These are phyloP conservation scores for Termitomyces sp. DNA, from an alignment of 768 basidiomycete genomes.

Conservation along the genomic window DNA sequence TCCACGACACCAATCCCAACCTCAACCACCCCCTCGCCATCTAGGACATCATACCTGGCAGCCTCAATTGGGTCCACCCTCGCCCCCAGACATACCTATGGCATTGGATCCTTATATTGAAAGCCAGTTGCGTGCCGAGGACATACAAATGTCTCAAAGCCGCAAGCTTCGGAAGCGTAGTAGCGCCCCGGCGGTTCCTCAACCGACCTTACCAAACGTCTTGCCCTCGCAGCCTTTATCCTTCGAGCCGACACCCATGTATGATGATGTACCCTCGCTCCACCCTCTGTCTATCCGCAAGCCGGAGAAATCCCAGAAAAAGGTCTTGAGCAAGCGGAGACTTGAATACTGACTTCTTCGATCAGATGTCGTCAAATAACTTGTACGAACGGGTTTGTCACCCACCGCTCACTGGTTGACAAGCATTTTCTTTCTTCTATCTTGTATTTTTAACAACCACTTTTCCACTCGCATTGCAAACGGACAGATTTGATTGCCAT, in stretches of 20 bases:
- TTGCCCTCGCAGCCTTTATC: constrained; percentile 5
- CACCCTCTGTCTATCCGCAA: constrained; percentile 13
- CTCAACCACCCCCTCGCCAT: constrained; percentile 5
- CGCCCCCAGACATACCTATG: background rate
- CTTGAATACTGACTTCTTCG: constrained; percentile 26
- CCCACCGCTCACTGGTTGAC: constrained; percentile 6
- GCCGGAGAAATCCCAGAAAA: constrained; percentile 26
- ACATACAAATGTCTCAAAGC: constrained; percentile 16
- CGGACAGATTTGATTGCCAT: constrained; percentile 12
- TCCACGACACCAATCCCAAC: constrained; percentile 12
- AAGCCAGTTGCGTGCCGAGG: constrained; percentile 13
- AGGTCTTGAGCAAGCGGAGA: constrained; percentile 39
- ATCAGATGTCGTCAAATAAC: background rate
- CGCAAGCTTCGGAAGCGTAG: constrained; percentile 25
- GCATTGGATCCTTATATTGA: constrained; percentile 4
- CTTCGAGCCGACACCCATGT: constrained; percentile 11
- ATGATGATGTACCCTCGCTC: constrained; percentile 14
- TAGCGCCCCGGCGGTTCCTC: constrained; percentile 14
- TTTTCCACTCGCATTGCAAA: background rate
- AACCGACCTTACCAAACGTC: constrained; percentile 5
- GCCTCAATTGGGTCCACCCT: constrained; percentile 10
- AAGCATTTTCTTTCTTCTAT: constrained; percentile 3
- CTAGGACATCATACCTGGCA: constrained; percentile 6
- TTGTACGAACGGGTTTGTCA: background rate
- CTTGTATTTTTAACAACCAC: constrained; percentile 10